These are phyloP conservation scores for Aspergillus calidoustus DNA, from an alignment of 2,329 filamentous ascomycete genomes.

Conservation along the genomic window DNA sequence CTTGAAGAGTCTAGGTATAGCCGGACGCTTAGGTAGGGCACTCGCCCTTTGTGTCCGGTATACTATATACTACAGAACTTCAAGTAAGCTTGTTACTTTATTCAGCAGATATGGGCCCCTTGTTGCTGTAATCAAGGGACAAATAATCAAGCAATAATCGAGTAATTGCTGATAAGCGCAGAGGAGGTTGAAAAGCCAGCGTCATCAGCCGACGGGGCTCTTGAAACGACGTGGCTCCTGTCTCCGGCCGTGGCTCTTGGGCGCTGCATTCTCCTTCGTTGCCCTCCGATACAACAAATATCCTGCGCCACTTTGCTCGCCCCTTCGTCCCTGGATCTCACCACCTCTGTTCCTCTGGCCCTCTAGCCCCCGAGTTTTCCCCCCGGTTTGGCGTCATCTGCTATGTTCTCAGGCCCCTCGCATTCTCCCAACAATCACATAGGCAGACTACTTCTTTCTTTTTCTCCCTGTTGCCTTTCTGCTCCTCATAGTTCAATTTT, in stretches of 20 bases:
- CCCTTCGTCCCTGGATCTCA: conserved; percentile 16
- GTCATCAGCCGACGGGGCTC: conserved; percentile 10
- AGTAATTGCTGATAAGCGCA: not conserved
- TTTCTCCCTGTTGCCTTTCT: conserved; percentile 3
- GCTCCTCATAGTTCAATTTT: conserved; percentile 8
- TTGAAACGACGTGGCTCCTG: conserved; percentile 21
- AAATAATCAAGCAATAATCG: not conserved
- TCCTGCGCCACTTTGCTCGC: conserved; percentile 18
- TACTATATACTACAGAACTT: not conserved
- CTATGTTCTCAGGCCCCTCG: conserved; percentile 20
- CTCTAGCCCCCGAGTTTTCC: not conserved
- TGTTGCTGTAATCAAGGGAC: not conserved
- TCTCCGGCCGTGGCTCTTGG: conserved; percentile 4
- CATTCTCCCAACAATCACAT: not conserved
- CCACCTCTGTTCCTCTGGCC: not conserved
- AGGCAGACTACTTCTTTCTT: conserved; percentile 9
- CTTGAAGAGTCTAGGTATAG: not conserved
- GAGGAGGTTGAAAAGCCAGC: not conserved
- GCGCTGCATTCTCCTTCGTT: conserved; percentile 23
- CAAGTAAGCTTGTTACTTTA: not conserved
- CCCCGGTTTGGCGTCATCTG: conserved; percentile 22
- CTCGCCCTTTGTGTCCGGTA: not conserved
- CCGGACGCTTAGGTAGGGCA: no score
- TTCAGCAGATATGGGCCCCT: not conserved
- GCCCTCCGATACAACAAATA: conserved; percentile 20